Percentiles rank a stretch among this genome's conserved stretches.
Evolutionary conservation across 1,139 yeast species (phyloP).

Genomic region (Magnusiomyces ingens): DNA sequence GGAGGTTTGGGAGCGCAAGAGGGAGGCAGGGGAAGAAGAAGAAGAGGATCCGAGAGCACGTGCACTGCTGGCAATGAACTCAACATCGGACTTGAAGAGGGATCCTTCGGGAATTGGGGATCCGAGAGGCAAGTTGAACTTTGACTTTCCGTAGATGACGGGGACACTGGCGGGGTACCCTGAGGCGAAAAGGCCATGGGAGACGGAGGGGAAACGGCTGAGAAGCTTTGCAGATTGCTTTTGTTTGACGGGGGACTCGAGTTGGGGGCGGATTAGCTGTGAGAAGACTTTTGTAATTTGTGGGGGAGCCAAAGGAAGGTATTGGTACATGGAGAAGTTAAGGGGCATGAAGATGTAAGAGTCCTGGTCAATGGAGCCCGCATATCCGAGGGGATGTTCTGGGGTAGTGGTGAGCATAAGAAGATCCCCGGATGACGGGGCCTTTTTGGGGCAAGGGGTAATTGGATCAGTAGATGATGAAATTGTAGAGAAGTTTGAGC

Average conservation of each 20-base stretch:
- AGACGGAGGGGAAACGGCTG: conserved; percentile 28
- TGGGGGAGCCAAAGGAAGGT: conserved; percentile 5
- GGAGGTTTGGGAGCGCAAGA: neutral
- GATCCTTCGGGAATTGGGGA: conserved; percentile 11
- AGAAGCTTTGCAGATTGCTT: conserved; percentile 25
- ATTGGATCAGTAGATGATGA: too few species aligned
- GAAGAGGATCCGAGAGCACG: conserved; percentile 3
- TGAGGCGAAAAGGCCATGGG: conserved; percentile 19
- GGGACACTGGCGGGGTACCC: conserved; percentile 20
- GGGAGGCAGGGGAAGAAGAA: neutral
- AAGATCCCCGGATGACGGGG: too few species aligned
- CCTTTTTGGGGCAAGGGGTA: too few species aligned
- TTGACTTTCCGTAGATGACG: conserved; percentile 30
- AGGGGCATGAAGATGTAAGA: conserved; percentile 16
- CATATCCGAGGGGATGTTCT: too few species aligned
- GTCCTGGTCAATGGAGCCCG: too few species aligned
- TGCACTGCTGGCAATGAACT: conserved; percentile 17
- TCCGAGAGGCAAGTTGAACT: conserved; percentile 22
- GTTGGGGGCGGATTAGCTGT: conserved; percentile 32
- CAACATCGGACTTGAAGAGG: conserved; percentile 24
- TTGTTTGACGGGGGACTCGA: conserved; percentile 33
- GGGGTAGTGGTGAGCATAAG: too few species aligned
- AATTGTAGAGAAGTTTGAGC: too few species aligned
- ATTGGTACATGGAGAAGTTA: conserved; percentile 25
- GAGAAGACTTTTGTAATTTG: conserved; percentile 22